These are phyloP conservation scores for Penicillium lividum DNA, from an alignment of 495 filamentous ascomycete species.

Conservation along the genomic window DNA sequence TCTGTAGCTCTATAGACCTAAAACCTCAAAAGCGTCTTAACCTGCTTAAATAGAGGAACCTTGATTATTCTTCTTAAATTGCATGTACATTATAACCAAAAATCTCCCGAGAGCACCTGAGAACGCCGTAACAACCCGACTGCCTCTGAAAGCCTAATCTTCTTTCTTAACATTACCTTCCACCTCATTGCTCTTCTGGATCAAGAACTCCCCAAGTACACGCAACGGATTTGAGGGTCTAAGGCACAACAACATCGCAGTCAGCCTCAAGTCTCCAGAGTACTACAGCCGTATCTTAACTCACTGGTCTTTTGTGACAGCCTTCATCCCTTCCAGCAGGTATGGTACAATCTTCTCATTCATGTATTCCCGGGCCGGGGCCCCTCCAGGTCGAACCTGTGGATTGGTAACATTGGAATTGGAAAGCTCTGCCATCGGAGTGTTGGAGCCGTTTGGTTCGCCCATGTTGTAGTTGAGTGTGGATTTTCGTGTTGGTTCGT, in stretches of 20 bases:
- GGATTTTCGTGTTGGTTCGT: slow-evolving; percentile 2
- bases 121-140: slow-evolving; percentile 14
- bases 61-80: background rate
- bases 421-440: slow-evolving; percentile 42
- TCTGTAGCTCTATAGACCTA: background rate
- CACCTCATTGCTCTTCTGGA: slow-evolving; percentile 77
- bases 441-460: slow-evolving; percentile 32
- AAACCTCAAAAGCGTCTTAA: background rate
- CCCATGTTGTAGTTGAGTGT: slow-evolving; percentile 20
- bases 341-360: slow-evolving; percentile 84
- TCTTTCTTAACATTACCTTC: slow-evolving; percentile 44
- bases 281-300: slow-evolving; percentile 25
- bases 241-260: background rate
- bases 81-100: background rate
- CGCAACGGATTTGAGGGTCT: slow-evolving; percentile 81
- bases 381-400: slow-evolving; percentile 64
- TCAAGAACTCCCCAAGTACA: slow-evolving; percentile 81
- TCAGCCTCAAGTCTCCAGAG: background rate
- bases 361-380: slow-evolving; percentile 83
- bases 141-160: slow-evolving; percentile 7
- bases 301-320: slow-evolving; percentile 78
- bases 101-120: background rate
- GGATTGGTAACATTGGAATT: slow-evolving; percentile 43
- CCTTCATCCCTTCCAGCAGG: slow-evolving; percentile 91
- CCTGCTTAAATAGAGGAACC: background rate